Conservation (phyloP, 78 protist genomes). For the Tieghemostelium lacteum region DNA sequence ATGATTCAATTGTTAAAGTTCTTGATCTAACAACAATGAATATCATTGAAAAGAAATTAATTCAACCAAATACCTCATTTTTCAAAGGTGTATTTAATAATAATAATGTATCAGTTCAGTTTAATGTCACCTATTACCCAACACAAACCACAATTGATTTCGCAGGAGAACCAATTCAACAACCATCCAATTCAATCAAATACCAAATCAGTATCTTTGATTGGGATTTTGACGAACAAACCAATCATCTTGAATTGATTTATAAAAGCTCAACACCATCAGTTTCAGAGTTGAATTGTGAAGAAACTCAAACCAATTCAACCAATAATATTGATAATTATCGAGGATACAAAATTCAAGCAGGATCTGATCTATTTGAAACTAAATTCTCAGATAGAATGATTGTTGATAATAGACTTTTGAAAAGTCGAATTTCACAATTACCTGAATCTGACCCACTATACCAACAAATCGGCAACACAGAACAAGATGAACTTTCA, state of each 20-base stretch:
- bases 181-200: constrained; percentile 31
- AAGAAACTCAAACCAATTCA: neutral
- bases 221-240: constrained; percentile 3
- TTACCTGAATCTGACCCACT: constrained; percentile 15
- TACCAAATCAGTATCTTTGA: constrained; percentile 8
- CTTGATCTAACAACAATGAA: too few species aligned
- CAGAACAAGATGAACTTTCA: neutral
- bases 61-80: too few species aligned
- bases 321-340: neutral
- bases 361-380: constrained; percentile 14
- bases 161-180: constrained; percentile 13
- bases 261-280: neutral
- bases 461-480: neutral
- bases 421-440: neutral
- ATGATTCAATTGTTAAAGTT: neutral
- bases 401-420: constrained; percentile 31
- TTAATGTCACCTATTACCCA: neutral
- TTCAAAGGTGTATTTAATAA: constrained; percentile 13
- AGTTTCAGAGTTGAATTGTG: neutral
- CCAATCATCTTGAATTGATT: constrained; percentile 16
- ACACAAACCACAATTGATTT: neutral
- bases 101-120: neutral
- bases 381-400: constrained; percentile 41
- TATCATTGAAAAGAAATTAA: neutral
- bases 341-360: constrained; percentile 30